Percentiles rank a stretch among this genome's conserved stretches.
phyloP scores from a whole-genome alignment of 164 flowering plant genomes.

The Vitis rotundifolia region DNA sequence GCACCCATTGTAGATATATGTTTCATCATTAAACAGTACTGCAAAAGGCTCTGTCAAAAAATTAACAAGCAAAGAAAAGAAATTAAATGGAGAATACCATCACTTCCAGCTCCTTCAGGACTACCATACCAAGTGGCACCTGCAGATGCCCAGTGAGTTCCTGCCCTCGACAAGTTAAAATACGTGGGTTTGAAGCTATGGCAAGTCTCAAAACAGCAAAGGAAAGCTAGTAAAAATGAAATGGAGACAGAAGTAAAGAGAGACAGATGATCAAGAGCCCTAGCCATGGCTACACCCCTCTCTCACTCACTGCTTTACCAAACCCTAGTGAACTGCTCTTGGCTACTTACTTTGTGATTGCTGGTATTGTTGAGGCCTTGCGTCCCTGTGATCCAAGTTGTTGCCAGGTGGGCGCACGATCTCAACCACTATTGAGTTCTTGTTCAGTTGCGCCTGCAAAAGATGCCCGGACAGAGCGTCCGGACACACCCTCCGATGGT shows the following conservation, averaged over 20 bases:
- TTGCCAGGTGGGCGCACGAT: no score
- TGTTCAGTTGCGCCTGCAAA: no score
- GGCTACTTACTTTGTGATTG: background rate
- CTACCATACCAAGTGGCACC: constrained; percentile 68
- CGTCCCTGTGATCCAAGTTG: no score
- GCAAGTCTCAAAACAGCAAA: constrained; percentile 15
- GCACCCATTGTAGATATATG: background rate
- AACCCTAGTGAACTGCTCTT: background rate
- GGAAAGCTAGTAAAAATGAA: constrained; percentile 2
- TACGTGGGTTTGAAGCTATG: constrained; percentile 18
- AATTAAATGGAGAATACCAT: constrained; percentile 22
- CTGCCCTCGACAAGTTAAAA: constrained; percentile 16
- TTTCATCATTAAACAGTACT: no score
- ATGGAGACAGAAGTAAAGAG: background rate
- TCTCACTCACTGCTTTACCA: background rate
- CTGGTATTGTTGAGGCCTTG: no score
- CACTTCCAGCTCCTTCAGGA: constrained; percentile 49
- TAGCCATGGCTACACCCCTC: background rate
- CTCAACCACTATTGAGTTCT: no score
- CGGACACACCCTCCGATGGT: no score
- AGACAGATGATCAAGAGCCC: background rate
- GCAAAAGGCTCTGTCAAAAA: no score
- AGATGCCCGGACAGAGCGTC: no score
- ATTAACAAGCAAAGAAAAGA: background rate
- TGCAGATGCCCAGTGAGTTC: constrained; percentile 41